Evolutionary conservation across 1,284 basidiomycete species (phyloP), one percentile per base, ranked within the genome.

Genomic region (Papiliotrema fonsecae): DNA sequence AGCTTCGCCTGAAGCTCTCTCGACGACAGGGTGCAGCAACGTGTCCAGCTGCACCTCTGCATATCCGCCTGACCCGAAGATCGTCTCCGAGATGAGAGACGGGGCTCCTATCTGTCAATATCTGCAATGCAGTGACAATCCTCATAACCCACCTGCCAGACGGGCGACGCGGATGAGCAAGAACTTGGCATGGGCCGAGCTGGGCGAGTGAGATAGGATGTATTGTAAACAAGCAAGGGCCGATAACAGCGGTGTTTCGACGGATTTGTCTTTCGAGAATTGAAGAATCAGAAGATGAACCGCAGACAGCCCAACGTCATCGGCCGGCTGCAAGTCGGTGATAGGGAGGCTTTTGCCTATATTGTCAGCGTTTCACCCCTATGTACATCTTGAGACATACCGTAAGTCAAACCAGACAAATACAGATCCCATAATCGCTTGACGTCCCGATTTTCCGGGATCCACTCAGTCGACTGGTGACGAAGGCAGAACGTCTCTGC

Each of bases 41-140:
- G 57, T 66, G 45, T 70, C 67, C 32, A 68, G 59, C 51, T 68
- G 64, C 14, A 72, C 57, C 51, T 72, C 69, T 30, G 55, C 50
- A 4, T 60, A 50, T 9, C 58, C 52, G 7, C 64, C 48, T 25
- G 50, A 43, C 14, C 42, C 40, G 0, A 69, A 45, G 34, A 60
- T 61, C 11, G 55, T 37, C 1, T 31, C 26, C 18, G 51, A 42
- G 4, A 62, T 42, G 30, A 18, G 30, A 4, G 47, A 47, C 16
- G 62, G 49, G 0, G 64, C 64, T 19, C 64, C 63, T 64, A 36
- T 11, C 32, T 4, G 13, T 24, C 21, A 26, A n/a, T n/a, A n/a
- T 49, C 45, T 48, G 45, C 42, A 19, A 14, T 26, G 5, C 16
- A 6, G 26, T 18, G n/a, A 21, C 10, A 26, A 26, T 24, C 13